These are phyloP conservation scores for Wallacemonas sp. DNA, from an alignment of 208 protist species.

Conservation along the genomic window DNA sequence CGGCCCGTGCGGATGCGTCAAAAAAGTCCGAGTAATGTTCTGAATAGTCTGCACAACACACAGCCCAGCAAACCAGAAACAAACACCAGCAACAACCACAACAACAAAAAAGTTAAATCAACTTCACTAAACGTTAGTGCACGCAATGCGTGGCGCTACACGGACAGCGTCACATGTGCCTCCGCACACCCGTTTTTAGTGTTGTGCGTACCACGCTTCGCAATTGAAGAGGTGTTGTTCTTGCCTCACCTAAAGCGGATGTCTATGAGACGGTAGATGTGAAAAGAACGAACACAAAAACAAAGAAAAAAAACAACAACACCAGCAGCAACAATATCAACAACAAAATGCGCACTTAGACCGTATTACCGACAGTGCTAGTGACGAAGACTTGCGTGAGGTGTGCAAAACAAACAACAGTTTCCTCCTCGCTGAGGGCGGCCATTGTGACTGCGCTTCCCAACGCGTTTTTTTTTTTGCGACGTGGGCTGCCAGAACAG, in stretches of 20 bases:
- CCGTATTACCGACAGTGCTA: not conserved
- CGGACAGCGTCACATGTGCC: too few species aligned
- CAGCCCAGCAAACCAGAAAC: not conserved
- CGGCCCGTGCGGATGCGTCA: not conserved
- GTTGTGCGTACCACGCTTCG: too few species aligned
- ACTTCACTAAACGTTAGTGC: too few species aligned
- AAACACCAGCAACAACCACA: not conserved
- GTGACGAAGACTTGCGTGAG: not conserved
- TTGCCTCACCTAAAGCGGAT: not conserved
- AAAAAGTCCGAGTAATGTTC: constrained; percentile 1
- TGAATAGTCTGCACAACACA: not conserved
- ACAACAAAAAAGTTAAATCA: not conserved
- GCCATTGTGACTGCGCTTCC: too few species aligned
- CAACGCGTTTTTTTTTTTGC: too few species aligned
- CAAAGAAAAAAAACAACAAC: not conserved
- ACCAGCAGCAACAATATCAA: not conserved
- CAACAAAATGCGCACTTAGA: not conserved
- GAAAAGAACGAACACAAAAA: not conserved
- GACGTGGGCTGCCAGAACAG: too few species aligned
- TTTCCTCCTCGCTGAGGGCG: too few species aligned
- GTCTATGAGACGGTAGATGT: too few species aligned
- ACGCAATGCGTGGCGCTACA: too few species aligned
- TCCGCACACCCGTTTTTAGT: too few species aligned
- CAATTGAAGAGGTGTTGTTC: not conserved
- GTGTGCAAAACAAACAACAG: too few species aligned